Base-by-base conservation (phyloP, 441 rosid genomes). In the Erodium texanum region DNA sequence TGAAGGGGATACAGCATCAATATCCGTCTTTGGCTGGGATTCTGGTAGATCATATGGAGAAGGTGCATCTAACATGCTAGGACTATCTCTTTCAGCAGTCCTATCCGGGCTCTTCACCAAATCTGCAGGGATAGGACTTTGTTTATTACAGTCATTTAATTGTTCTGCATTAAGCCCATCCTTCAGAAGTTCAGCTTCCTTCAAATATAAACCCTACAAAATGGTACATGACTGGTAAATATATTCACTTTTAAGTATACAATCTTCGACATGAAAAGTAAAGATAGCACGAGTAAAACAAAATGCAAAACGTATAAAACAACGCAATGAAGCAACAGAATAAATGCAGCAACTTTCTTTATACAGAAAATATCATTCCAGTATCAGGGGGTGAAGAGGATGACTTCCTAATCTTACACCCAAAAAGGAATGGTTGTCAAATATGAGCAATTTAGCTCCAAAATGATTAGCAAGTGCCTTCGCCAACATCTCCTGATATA, bases 401-500 rank as follows among this genome's bases (percentile, higher is more conserved):
- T 58, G 62, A 58, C 62, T 58, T 20, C 15, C 62, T 45, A 45
- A 58, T 58, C 62, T 58, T 58, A 58, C 62, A 58, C 62, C 62
- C 14, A n/a, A 66, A 68, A 4, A 62, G 24, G 64, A 66, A 66
- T 16, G 29, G 38, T 2, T 67, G 54, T 70, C 68, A 80, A 66
- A 70, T 87, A 92, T 73, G 41, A 96, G 86, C 70, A 96, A 68
- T 78, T 82, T 87, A 75, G 96, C 99, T 76, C 87, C 90, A 80
- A 84, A 80, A 76, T 85, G 80, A 77, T 96, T 96, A 7, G 97
- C 94, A 80, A 96, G 94, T 38, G 97, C 96, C 82, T 92, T 92
- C 1, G 82, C 80, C 76, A 96, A 85, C 69, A 90, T 89, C 82
- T 90, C 98, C 76, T 96, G 99, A 79, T 92, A 96, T 76, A 96